Evolutionary conservation across 2,329 filamentous ascomycete genomes (phyloP).

Genomic region (Ambrosiella beaveri): DNA sequence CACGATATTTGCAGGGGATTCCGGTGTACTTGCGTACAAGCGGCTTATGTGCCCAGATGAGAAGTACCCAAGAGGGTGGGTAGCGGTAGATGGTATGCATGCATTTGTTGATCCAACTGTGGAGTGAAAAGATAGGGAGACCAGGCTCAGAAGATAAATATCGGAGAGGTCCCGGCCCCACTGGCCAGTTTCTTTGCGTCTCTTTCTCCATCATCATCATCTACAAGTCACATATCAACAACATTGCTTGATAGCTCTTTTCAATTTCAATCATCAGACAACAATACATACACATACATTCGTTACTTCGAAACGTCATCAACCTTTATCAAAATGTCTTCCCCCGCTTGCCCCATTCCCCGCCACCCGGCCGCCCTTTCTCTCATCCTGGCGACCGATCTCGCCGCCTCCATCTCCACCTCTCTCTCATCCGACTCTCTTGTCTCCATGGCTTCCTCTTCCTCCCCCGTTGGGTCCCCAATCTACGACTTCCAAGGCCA

Average conservation of each 20-base stretch:
- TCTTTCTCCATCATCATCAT: not conserved
- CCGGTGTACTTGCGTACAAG: not conserved
- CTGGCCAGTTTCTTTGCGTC: not conserved
- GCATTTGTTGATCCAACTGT: not conserved
- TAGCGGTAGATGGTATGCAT: not conserved
- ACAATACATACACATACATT: not conserved
- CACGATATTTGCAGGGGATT: not conserved
- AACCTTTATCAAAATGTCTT: constrained; percentile 5
- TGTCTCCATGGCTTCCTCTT: constrained; percentile 24
- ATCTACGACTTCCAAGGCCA: constrained; percentile 35
- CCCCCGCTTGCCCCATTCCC: constrained; percentile 30
- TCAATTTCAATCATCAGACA: not conserved
- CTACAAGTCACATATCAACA: not conserved
- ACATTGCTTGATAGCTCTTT: not conserved
- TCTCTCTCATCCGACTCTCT: constrained; percentile 35
- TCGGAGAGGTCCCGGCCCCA: not conserved
- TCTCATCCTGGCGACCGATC: not conserved
- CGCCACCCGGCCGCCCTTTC: constrained; percentile 21
- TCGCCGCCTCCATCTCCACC: constrained; percentile 21
- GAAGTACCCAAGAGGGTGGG: not conserved
- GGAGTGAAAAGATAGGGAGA: not conserved
- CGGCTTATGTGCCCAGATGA: not conserved
- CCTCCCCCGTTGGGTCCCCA: constrained; percentile 19
- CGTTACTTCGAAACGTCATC: not conserved
- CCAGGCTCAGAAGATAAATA: not conserved